phyloP scores from a whole-genome alignment of 371 early-diverging fungal genomes.

The Cokeromyces recurvatus region DNA sequence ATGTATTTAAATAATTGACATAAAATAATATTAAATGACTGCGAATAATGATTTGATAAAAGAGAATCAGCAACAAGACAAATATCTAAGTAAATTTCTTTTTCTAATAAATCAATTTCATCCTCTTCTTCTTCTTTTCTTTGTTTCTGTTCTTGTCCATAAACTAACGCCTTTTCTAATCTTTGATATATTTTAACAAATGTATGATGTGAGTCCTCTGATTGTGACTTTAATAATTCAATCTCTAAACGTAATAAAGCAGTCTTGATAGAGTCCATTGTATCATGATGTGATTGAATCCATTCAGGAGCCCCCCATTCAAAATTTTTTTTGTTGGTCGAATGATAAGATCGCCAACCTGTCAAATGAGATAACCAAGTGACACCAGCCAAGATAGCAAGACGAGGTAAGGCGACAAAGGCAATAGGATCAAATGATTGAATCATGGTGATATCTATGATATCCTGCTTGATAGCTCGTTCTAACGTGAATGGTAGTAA shows the following conservation, averaged over 20 bases:
- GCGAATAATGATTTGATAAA: conserved; percentile 8
- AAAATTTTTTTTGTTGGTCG: background rate
- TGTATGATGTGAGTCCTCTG: conserved; percentile 8
- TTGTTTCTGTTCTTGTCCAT: conserved; percentile 4
- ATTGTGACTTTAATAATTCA: background rate
- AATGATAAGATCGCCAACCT: conserved; percentile 15
- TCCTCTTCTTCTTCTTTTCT: too few species aligned
- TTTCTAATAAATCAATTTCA: too few species aligned
- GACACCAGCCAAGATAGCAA: conserved; percentile 25
- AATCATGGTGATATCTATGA: conserved; percentile 3
- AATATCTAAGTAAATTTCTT: conserved; percentile 10
- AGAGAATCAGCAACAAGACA: conserved; percentile 15
- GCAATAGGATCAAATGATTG: conserved; percentile 18
- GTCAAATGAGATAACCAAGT: conserved; percentile 22
- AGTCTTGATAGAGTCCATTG: background rate
- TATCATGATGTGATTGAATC: conserved; percentile 3
- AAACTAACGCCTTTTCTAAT: conserved; percentile 6
- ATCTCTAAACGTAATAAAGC: conserved; percentile 1
- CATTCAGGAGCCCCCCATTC: conserved; percentile 15
- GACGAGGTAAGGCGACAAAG: conserved; percentile 24
- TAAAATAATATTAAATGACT: conserved; percentile 10
- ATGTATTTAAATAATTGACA: conserved; percentile 12
- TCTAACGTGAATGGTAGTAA: conserved; percentile 21
- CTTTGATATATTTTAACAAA: conserved; percentile 8
- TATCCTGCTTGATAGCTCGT: conserved; percentile 7